phyloP scores from a whole-genome alignment of 331 rosid species.

The Saraca asoca region DNA sequence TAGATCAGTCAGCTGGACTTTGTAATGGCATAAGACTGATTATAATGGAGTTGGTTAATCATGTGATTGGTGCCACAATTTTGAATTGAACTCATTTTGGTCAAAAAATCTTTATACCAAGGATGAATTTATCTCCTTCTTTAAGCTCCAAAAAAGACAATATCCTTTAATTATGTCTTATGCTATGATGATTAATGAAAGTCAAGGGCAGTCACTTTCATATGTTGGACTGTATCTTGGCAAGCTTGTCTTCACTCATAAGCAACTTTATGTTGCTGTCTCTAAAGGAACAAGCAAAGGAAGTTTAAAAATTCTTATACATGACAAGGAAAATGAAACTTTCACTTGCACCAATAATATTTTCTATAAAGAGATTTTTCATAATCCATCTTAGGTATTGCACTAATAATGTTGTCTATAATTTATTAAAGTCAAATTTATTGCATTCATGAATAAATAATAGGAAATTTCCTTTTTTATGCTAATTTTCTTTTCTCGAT shows the following conservation, averaged over 20 bases:
- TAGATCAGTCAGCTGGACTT: too few relatives aligned
- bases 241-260: background rate
- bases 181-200: conserved; percentile 17
- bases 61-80: background rate
- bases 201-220: background rate
- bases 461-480: background rate
- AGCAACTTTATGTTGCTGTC: conserved; percentile 1
- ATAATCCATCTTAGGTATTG: too few relatives aligned
- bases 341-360: background rate
- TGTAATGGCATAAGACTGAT: background rate
- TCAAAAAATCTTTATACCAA: background rate
- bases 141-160: background rate
- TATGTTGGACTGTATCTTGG: background rate
- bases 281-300: background rate
- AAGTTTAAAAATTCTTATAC: background rate
- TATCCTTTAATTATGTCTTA: background rate
- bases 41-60: background rate
- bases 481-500: too few relatives aligned
- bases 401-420: too few relatives aligned
- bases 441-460: too few relatives aligned
- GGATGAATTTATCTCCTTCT: background rate
- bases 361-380: background rate
- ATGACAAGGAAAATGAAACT: too few relatives aligned
- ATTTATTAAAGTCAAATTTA: too few relatives aligned
- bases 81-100: too few relatives aligned